These are phyloP conservation scores for Starmerella cellae DNA, from an alignment of 805 yeast species.

Conservation along the genomic window DNA sequence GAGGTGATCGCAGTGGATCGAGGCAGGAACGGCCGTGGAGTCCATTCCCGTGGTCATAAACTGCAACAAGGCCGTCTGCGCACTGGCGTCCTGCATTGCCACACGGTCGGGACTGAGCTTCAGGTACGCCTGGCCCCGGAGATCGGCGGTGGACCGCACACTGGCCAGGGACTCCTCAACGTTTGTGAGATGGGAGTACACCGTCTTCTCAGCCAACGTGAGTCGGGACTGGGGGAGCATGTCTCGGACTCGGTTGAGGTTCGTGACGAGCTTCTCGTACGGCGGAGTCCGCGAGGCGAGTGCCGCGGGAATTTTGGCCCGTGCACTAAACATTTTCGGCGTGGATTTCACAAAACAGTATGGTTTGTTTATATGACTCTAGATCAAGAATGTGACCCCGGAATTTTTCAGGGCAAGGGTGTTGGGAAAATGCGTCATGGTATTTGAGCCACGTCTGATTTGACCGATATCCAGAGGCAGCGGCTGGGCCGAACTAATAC, in stretches of 20 bases:
- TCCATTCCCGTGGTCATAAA: conserved; percentile 94
- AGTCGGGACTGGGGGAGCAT: conserved; percentile 58
- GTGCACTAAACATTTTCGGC: conserved; percentile 14
- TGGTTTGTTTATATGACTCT: too few species aligned
- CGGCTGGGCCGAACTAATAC: too few species aligned
- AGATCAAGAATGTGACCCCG: too few species aligned
- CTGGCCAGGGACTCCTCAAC: conserved; percentile 70
- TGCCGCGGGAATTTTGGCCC: conserved; percentile 40
- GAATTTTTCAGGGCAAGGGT: conserved; percentile 7
- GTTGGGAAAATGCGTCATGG: neutral
- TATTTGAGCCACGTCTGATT: neutral
- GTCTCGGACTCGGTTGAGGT: conserved; percentile 48
- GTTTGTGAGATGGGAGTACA: conserved; percentile 81
- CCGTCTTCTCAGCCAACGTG: conserved; percentile 86
- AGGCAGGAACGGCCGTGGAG: conserved; percentile 79
- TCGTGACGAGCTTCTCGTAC: conserved; percentile 56
- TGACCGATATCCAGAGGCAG: neutral
- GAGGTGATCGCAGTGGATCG: conserved; percentile 96
- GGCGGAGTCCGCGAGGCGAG: conserved; percentile 73
- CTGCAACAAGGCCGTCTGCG: conserved; percentile 97
- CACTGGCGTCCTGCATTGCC: conserved; percentile 99
- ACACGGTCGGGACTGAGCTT: conserved; percentile 94
- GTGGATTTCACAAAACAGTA: neutral
- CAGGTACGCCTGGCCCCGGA: conserved; percentile 80
- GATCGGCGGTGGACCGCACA: conserved; percentile 34